Conservation (phyloP, 345 rosid genomes). For the Arabis hirsuta region DNA sequence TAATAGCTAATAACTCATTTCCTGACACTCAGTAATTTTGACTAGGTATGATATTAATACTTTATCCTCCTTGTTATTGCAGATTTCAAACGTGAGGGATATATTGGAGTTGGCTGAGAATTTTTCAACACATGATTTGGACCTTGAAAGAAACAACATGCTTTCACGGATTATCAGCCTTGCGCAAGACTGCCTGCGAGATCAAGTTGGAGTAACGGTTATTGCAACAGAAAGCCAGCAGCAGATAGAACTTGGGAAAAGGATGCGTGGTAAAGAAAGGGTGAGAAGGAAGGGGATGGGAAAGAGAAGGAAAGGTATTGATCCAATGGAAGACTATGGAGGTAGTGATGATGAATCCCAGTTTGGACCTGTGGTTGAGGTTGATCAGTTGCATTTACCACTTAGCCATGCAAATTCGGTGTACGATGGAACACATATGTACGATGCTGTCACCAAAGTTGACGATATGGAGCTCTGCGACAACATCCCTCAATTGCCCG, state of each 20-base stretch:
- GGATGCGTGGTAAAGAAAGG: slow-evolving; percentile 78
- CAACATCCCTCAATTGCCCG: slow-evolving; percentile 39
- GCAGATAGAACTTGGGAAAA: slow-evolving; percentile 64
- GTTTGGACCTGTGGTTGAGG: slow-evolving; percentile 58
- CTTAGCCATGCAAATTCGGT: slow-evolving; percentile 43
- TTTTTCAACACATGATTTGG: slow-evolving; percentile 68
- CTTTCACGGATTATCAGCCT: slow-evolving; percentile 71
- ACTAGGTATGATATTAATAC: slow-evolving; percentile 1
- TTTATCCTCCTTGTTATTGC: slow-evolving; percentile 26
- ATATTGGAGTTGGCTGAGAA: slow-evolving; percentile 79
- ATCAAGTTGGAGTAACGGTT: slow-evolving; percentile 61
- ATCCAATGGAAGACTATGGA: slow-evolving; percentile 60
- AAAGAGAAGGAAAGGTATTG: slow-evolving; percentile 68
- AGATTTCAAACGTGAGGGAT: slow-evolving; percentile 84
- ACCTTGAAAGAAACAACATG: slow-evolving; percentile 66
- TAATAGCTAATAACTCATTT: slow-evolving; percentile 40
- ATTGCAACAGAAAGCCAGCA: slow-evolving; percentile 43
- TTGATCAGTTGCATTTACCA: slow-evolving; percentile 54
- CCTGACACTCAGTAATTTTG: slow-evolving; percentile 15
- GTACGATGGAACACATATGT: slow-evolving; percentile 50
- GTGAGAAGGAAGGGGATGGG: slow-evolving; percentile 74
- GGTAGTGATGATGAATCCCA: slow-evolving; percentile 62
- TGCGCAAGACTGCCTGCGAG: slow-evolving; percentile 83
- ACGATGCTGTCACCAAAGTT: slow-evolving; percentile 46
- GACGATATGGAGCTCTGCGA: slow-evolving; percentile 56